Evolutionary conservation across 495 filamentous ascomycete species (phyloP), one percentile per base, ranked within the genome.

Genomic region (Corynascus novoguineensis): DNA sequence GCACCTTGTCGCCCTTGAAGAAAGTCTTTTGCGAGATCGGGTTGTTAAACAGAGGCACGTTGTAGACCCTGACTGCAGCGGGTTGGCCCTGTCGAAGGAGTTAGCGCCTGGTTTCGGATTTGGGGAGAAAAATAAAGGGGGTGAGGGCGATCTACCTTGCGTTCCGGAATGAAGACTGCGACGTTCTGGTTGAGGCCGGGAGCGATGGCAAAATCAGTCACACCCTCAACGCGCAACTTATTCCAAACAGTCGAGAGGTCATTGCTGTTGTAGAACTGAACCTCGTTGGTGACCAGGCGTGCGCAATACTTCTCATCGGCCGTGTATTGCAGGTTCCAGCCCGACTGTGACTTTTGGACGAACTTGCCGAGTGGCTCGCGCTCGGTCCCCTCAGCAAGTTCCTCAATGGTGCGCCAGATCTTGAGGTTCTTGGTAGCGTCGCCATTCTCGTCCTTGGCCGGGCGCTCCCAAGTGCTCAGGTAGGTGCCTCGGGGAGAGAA

Each of bases 241-340:
- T 91, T 92, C 92, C 92, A 97, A 51, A 96, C 89, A 24, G 83
- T 92, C 45, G 78, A 75, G 64, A 97, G 77, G 64, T 96, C 86
- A 46, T 82, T 76, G 71, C 88, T 93, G 71, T 95, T 79, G 75
- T 91, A 97, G 73, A 98, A 95, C 66, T 97, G 93, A 38, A 98
- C 88, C 74, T 96, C 90, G 70, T 97, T 97, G 70, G 90, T 96
- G 64, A 97, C 95, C 34, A 85, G 78, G 50, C 93, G 90, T 55
- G 92, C 93, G 71, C 93, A 98, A 67, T 86, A 89, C 63, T 79
- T 77, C 80, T 98, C 93, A 69, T 98, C 93, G 57, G 81, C 80
- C 28, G 90, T 96, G 69, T 97, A 98, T 72, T 97, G 95, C 68
- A 97, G 78, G 73, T 96, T 97, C 93, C 92, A 98, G 67, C 91